Percentiles rank a stretch among this genome's conserved stretches.
phyloP scores from a whole-genome alignment of 331 rosid genomes.

The Prunus yedoensis region DNA sequence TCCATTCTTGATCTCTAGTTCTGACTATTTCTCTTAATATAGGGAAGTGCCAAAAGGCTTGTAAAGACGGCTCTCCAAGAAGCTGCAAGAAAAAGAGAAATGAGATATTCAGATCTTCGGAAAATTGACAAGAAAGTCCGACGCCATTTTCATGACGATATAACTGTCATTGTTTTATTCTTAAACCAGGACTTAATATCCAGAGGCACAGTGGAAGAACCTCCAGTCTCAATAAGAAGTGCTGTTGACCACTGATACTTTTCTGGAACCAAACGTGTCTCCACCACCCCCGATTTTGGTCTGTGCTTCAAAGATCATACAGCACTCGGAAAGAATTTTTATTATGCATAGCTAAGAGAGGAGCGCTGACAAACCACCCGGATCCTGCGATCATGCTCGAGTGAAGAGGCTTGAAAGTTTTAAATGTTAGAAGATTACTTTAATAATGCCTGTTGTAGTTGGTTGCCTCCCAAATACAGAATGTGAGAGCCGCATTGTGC shows the following conservation, averaged over 20 bases:
- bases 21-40: constrained; percentile 31
- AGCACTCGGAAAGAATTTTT: background rate
- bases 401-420: background rate
- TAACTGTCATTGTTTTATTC: constrained; percentile 83
- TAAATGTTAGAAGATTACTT: background rate
- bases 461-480: constrained; percentile 3
- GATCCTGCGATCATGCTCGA: background rate
- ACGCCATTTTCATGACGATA: constrained; percentile 87
- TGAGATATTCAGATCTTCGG: constrained; percentile 74
- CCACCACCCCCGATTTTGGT: background rate
- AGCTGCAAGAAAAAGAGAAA: constrained; percentile 82
- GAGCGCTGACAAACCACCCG: background rate
- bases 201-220: constrained; percentile 45
- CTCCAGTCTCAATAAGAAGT: constrained; percentile 61
- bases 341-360: background rate
- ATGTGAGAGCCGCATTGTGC: background rate
- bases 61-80: constrained; percentile 88
- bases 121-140: constrained; percentile 82
- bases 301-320: background rate
- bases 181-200: constrained; percentile 73
- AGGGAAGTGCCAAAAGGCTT: constrained; percentile 93
- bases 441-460: background rate
- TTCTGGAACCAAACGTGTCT: constrained; percentile 23
- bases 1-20: background rate
- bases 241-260: constrained; percentile 39